Base-by-base conservation (phyloP, 1,284 basidiomycete genomes). In the Abortiporus biennis region DNA sequence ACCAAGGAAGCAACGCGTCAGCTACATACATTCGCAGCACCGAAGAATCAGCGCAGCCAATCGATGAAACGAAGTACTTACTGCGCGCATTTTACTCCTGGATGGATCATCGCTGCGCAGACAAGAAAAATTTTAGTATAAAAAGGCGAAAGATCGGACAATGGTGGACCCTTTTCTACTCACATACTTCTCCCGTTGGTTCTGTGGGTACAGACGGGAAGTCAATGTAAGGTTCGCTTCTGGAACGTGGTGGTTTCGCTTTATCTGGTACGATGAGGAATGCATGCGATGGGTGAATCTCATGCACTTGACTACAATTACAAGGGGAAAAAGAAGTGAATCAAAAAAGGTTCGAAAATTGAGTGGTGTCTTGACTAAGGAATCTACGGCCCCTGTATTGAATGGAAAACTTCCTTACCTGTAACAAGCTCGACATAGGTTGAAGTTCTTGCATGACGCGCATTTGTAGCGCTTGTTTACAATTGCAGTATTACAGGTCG, bases 271-370 rank as follows among this genome's bases (percentile, higher is more conserved):
- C 72, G 3, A 78, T 72, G 8, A 93, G 65, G 69, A 94, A 94
- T 0, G 84, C 80, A 56, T 95, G 90, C 0, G 77, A 76, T 4
- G 92, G 92, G 56, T 95, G 92, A 16, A 93, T 78, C 53, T 92
- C 89, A 52, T 93, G 87, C 5, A 92, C 89, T 67, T 82, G 80
- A 52, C 83, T 80, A 48, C 35, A 44, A 27, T 22, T 38, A 23
- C 19, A 25, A 19, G 34, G 15, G 31, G 40, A 35, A 24, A 27
- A 11, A 37, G 34, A 38, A 42, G 45, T 9, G 33, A 3, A 11
- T 8, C 38, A 20, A 27, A 40, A 38, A 29, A 31, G n/a, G n/a
- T n/a, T n/a, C n/a, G n/a, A n/a, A n/a, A n/a, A n/a, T n/a, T n/a
- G n/a, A n/a, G n/a, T n/a, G n/a, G n/a, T n/a, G n/a, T n/a, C n/a